Percentiles rank a stretch among this genome's conserved stretches.
phyloP scores from a whole-genome alignment of 2,329 filamentous ascomycete species.

The Ramularia collo-cygni region DNA sequence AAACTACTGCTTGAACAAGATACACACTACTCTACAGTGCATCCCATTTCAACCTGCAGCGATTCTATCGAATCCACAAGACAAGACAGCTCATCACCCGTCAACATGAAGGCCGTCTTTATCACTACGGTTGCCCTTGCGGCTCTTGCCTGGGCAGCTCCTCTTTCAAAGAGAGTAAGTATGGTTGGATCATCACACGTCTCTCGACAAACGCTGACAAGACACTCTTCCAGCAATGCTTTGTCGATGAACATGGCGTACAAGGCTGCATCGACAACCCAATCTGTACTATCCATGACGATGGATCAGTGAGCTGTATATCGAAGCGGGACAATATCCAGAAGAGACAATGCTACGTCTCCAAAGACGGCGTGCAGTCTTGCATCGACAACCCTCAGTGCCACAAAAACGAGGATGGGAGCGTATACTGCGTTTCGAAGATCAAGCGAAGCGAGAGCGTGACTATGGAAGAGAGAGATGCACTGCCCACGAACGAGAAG shows the following conservation, averaged over 20 bases:
- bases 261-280: slow-evolving; percentile 14
- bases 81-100: not conserved
- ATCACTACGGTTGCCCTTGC: not conserved
- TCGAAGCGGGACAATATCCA: slow-evolving; percentile 5
- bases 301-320: slow-evolving; percentile 10
- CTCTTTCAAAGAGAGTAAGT: not conserved
- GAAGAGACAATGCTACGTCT: slow-evolving; percentile 14
- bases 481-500: no score
- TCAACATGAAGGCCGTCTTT: not conserved
- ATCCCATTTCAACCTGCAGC: no score
- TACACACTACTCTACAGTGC: no score
- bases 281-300: slow-evolving; percentile 10
- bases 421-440: slow-evolving; percentile 5
- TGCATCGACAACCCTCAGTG: slow-evolving; percentile 12
- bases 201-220: no score
- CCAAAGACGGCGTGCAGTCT: slow-evolving; percentile 5
- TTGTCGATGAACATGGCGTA: slow-evolving; percentile 8
- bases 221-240: slow-evolving; percentile 9
- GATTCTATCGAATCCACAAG: no score
- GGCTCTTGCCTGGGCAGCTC: not conserved
- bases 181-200: no score
- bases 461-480: no score
- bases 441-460: slow-evolving; percentile 1
- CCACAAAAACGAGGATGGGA: slow-evolving; percentile 5
- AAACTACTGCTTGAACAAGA: no score